Conservation (phyloP, 371 early-diverging fungal genomes). For the Mucor irregularis region DNA sequence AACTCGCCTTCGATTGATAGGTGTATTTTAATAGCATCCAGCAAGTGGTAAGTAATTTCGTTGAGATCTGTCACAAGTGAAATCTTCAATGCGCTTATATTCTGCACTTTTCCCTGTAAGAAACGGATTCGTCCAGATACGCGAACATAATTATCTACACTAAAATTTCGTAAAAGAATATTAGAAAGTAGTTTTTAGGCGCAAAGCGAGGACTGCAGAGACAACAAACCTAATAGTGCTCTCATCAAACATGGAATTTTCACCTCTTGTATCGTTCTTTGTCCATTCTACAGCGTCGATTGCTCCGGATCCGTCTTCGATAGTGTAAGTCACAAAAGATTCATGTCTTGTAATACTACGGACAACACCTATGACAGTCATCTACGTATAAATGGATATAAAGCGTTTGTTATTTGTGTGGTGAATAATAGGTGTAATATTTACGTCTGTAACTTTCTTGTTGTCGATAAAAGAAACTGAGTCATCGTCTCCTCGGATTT, state of each 20-base stretch:
- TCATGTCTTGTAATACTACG: background rate
- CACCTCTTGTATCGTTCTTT: too few species aligned
- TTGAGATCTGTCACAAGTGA: slow-evolving; percentile 63
- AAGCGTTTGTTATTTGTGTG: too few species aligned
- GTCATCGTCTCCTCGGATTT: background rate
- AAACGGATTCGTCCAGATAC: slow-evolving; percentile 51
- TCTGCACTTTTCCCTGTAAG: background rate
- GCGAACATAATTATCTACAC: slow-evolving; percentile 50
- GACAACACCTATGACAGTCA: slow-evolving; percentile 4
- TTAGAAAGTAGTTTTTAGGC: too few species aligned
- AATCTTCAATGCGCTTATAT: slow-evolving; percentile 45
- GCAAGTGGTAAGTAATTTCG: slow-evolving; percentile 71
- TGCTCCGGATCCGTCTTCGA: slow-evolving; percentile 81
- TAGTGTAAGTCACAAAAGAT: slow-evolving; percentile 34
- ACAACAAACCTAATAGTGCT: too few species aligned
- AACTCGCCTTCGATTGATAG: too few species aligned
- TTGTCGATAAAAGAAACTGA: background rate
- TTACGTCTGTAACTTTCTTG: background rate
- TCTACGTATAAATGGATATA: background rate
- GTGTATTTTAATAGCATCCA: slow-evolving; percentile 33
- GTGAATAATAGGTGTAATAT: background rate
- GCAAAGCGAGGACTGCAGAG: too few species aligned
- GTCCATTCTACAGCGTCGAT: background rate
- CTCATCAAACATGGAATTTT: too few species aligned
- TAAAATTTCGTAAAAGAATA: too few species aligned